A percentile compares a stretch with the other conserved stretches of the same genome.
Evolutionary conservation across 768 basidiomycete species (phyloP).

Genomic region (Crucibulum laeve): DNA sequence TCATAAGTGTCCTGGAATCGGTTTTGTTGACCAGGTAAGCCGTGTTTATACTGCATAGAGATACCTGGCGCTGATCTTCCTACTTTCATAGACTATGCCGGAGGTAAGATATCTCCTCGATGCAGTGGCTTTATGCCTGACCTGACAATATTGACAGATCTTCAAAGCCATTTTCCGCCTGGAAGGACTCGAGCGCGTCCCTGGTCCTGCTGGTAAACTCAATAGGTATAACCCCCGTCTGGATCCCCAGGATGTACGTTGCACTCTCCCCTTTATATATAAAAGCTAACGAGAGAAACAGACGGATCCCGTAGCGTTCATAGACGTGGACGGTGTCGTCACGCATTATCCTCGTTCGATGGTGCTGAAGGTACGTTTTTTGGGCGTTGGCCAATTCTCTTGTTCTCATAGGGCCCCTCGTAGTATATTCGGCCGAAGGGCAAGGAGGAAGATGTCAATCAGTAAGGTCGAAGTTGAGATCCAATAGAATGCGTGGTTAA

Average conservation of each 20-base stretch:
- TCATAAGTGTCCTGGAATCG: constrained; percentile 18
- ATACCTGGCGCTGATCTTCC: not conserved
- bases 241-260: not conserved
- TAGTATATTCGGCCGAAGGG: no score
- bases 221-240: constrained; percentile 7
- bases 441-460: not conserved
- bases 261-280: no score
- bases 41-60: not conserved
- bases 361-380: no score
- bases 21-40: constrained; percentile 17
- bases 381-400: no score
- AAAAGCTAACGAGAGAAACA: no score
- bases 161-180: constrained; percentile 15
- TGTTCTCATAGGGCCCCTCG: no score
- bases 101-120: constrained; percentile 7
- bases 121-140: not conserved
- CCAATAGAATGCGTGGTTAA: not conserved
- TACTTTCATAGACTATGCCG: constrained; percentile 15
- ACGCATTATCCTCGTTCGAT: no score
- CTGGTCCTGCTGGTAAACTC: constrained; percentile 8
- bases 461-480: not conserved
- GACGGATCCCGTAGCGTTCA: no score
- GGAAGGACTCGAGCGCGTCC: constrained; percentile 7
- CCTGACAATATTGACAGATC: constrained; percentile 2
- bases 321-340: no score